phyloP scores from a whole-genome alignment of 2,329 filamentous ascomycete species.

The Helicocarpus griseus region DNA sequence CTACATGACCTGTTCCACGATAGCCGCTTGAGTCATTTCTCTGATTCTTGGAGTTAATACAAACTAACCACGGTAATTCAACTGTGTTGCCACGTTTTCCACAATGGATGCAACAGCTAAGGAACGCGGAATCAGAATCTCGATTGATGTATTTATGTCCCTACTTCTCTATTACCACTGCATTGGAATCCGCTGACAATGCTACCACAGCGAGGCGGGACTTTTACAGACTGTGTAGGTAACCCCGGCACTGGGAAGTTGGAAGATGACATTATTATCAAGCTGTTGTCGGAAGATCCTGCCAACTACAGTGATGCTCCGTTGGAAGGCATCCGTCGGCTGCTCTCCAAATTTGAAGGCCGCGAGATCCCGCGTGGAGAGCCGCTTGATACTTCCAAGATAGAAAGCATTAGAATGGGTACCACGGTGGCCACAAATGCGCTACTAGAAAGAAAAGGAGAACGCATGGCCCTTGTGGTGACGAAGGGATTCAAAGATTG shows the following conservation, averaged over 20 bases:
- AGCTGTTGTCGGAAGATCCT: conserved; percentile 82
- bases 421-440: conserved; percentile 94
- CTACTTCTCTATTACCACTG: neutral
- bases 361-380: conserved; percentile 70
- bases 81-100: neutral
- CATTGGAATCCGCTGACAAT: neutral
- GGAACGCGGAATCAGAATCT: conserved; percentile 24
- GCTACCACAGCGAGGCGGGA: conserved; percentile 59
- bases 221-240: conserved; percentile 87
- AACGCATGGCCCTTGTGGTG: conserved; percentile 77
- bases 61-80: too few species aligned
- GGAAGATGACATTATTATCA: conserved; percentile 70
- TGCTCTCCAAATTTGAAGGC: conserved; percentile 67
- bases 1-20: too few species aligned
- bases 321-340: conserved; percentile 78
- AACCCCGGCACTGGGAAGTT: conserved; percentile 61
- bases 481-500: conserved; percentile 85
- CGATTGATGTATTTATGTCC: conserved; percentile 24
- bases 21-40: too few species aligned
- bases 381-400: conserved; percentile 68
- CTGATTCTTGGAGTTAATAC: too few species aligned
- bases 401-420: conserved; percentile 90
- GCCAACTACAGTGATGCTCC: conserved; percentile 86
- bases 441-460: conserved; percentile 78
- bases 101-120: conserved; percentile 8